Base-by-base conservation (phyloP, 805 yeast species). In the Yarrowia divulgata region DNA sequence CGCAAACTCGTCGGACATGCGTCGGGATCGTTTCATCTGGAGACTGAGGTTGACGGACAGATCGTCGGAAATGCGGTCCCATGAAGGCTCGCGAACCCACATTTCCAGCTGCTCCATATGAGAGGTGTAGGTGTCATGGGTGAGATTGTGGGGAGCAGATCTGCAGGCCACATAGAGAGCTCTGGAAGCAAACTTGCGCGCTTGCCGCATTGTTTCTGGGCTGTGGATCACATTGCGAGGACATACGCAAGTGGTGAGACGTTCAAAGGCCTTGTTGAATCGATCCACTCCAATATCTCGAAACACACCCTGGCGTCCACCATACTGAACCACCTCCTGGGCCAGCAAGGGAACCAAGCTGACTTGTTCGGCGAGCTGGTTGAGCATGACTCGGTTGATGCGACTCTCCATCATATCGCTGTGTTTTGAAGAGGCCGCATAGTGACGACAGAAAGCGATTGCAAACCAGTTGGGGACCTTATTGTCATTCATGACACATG, bases 71-170 rank as follows among this genome's bases (percentile, higher is more conserved):
- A 63, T 48, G 8, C 46, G 8, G 37, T 63, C 57, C 46, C 46
- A 63, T 0, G 46, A 14, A 9, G 57, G 55, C 16, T 37, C 46
- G 1, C 9, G 8, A 3, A 63, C 57, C 68, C 57, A 48, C 46
- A 8, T 16, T 18, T 37, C 57, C 29, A 48, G 48, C 39, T 48
- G 55, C 23, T 18, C 8, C 55, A 63, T 48, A 12, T 63, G 55
- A 8, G 57, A 8, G 23, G 37, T 48, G 46, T 48, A 63, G 3
- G 55, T 49, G 16, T 63, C 48, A 3, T 63, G 57, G 2, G 66
- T 60, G 34, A 60, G 66, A 60, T 60, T 60, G 18, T 60, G 52
- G 14, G 66, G 66, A 45, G 66, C 40, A 29, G 66, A 60, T 14
- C 66, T 32, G n/a, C 50, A 43, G 34, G 66, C 66, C 1, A 45